Conservation (phyloP, 2,329 filamentous ascomycete species). For the Paecilomyces variotii region DNA sequence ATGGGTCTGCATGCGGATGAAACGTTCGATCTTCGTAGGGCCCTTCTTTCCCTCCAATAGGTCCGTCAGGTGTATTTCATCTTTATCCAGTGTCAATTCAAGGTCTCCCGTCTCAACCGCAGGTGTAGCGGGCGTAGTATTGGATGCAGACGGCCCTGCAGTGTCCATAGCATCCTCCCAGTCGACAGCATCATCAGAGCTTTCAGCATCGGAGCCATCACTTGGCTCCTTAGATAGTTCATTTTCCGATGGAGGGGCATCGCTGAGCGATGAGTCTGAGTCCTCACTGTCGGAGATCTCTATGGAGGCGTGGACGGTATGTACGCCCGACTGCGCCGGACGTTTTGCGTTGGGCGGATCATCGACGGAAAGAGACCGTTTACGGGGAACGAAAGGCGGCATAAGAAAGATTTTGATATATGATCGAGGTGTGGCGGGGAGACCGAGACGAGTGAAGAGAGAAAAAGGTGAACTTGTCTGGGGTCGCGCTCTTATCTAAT, state of each 20-base stretch:
- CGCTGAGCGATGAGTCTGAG: conserved; percentile 28
- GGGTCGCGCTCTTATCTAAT: background rate
- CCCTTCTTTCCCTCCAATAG: conserved; percentile 66
- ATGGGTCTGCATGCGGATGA: conserved; percentile 70
- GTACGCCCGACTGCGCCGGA: conserved; percentile 12
- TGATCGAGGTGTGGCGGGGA: background rate
- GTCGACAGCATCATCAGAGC: conserved; percentile 53
- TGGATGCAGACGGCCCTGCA: conserved; percentile 27
- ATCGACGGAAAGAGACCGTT: conserved; percentile 27
- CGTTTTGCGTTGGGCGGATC: conserved; percentile 29
- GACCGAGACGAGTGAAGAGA: background rate
- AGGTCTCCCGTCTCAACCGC: conserved; percentile 56
- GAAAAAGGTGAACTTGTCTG: background rate
- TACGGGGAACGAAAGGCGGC: conserved; percentile 41
- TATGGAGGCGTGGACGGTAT: conserved; percentile 16
- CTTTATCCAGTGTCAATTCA: conserved; percentile 57
- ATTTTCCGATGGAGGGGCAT: conserved; percentile 7
- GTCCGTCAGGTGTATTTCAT: conserved; percentile 52
- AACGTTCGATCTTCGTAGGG: conserved; percentile 73
- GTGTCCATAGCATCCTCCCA: conserved; percentile 50
- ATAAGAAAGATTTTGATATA: conserved; percentile 16
- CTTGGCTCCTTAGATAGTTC: background rate
- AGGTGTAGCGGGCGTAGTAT: conserved; percentile 25
- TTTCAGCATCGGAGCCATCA: conserved; percentile 53
- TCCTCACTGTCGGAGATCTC: conserved; percentile 17